Conservation (phyloP, 225 moss, liverwort and hornwort genomes). For the Polytrichum formosum region DNA sequence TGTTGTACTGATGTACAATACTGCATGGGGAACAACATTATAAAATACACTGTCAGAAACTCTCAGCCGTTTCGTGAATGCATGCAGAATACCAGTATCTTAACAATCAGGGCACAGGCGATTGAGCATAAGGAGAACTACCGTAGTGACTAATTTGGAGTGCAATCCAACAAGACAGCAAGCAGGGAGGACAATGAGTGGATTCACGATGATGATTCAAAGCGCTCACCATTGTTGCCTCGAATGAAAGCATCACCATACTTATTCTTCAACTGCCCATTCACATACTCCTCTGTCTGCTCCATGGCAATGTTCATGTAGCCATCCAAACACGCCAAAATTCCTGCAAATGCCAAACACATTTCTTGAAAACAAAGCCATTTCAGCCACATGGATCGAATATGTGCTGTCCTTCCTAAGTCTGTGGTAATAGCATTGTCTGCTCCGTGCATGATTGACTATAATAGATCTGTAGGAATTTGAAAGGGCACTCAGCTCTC, state of each 20-base stretch:
- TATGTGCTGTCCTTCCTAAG: too few relatives aligned
- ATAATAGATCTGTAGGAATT: too few relatives aligned
- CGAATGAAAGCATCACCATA: constrained; percentile 98
- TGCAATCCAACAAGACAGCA: background rate
- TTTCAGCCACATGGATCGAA: too few relatives aligned
- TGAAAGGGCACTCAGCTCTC: too few relatives aligned
- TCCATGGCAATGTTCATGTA: constrained; percentile 99
- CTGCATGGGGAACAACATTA: constrained; percentile 30
- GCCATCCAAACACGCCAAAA: constrained; percentile 90
- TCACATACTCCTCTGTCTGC: constrained; percentile 97
- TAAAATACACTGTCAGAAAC: too few relatives aligned
- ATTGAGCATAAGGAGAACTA: background rate
- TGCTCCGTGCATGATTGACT: too few relatives aligned
- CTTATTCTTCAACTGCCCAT: constrained; percentile 95
- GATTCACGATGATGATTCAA: too few relatives aligned
- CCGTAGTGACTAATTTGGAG: constrained; percentile 1
- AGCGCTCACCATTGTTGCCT: constrained; percentile 78
- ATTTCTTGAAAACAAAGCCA: too few relatives aligned
- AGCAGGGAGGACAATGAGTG: background rate
- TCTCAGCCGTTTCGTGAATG: too few relatives aligned
- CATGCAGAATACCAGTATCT: too few relatives aligned
- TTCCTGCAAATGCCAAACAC: constrained; percentile 37
- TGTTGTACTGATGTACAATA: constrained; percentile 88
- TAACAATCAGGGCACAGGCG: background rate
- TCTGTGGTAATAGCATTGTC: too few relatives aligned